Percentiles rank a stretch among this genome's conserved stretches.
phyloP scores from a whole-genome alignment of 192 early-diverging fungal genomes.

The Linnemannia exigua region DNA sequence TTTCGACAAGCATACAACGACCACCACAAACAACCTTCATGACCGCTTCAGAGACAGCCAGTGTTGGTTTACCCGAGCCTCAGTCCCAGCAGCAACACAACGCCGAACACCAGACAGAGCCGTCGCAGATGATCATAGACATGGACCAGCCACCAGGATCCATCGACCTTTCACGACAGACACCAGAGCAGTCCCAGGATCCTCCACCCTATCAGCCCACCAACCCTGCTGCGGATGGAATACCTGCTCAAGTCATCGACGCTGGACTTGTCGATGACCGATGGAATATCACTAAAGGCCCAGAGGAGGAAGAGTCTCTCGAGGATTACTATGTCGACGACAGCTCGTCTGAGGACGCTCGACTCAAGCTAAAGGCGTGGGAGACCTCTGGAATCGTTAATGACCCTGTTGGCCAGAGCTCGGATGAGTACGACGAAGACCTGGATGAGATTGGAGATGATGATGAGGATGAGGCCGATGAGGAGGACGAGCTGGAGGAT shows the following conservation, averaged over 20 bases:
- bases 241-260: neutral
- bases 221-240: neutral
- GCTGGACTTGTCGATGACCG: neutral
- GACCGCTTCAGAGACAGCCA: slow-evolving; percentile 20
- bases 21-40: slow-evolving; percentile 5
- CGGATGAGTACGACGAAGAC: slow-evolving; percentile 48
- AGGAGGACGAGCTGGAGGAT: slow-evolving; percentile 45
- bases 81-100: slow-evolving; percentile 12
- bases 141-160: slow-evolving; percentile 1
- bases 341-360: slow-evolving; percentile 19
- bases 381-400: slow-evolving; percentile 16
- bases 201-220: slow-evolving; percentile 9
- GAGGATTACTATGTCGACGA: slow-evolving; percentile 28
- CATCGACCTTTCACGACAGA: neutral
- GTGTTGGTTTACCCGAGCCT: neutral
- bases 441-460: slow-evolving; percentile 29
- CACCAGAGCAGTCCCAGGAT: neutral
- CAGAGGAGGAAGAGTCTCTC: neutral
- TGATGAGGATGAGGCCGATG: slow-evolving; percentile 36
- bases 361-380: slow-evolving; percentile 3
- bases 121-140: slow-evolving; percentile 30
- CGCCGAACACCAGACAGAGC: slow-evolving; percentile 12
- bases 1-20: slow-evolving; percentile 10
- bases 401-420: slow-evolving; percentile 42
- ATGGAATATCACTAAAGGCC: neutral